Evolutionary conservation across 2,329 filamentous ascomycete genomes (phyloP).

Genomic region (Paraconiothyrium brasiliense): DNA sequence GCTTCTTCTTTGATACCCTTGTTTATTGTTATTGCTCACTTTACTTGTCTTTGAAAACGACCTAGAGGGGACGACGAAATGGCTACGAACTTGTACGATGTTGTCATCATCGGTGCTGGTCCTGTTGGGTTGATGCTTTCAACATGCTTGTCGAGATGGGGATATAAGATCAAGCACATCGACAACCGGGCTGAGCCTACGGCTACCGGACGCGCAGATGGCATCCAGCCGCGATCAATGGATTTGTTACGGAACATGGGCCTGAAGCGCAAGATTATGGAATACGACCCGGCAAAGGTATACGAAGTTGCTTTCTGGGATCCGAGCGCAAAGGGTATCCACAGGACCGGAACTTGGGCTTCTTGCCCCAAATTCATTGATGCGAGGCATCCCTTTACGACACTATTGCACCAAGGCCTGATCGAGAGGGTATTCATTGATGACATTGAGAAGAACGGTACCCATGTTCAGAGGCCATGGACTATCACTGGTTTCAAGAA

Average conservation of each 20-base stretch:
- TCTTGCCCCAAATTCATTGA: slow-evolving; percentile 86
- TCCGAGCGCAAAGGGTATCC: slow-evolving; percentile 63
- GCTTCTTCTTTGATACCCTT: slow-evolving; percentile 4
- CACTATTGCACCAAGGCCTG: slow-evolving; percentile 69
- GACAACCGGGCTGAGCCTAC: slow-evolving; percentile 90
- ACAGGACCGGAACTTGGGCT: slow-evolving; percentile 76
- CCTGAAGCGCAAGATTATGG: slow-evolving; percentile 87
- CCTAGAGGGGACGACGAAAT: slow-evolving; percentile 26
- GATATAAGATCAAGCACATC: slow-evolving; percentile 94
- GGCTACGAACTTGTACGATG: slow-evolving; percentile 65
- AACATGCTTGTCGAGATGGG: slow-evolving; percentile 88
- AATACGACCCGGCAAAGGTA: slow-evolving; percentile 84
- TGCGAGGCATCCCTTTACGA: slow-evolving; percentile 71
- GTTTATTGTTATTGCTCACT: not conserved
- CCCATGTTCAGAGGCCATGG: slow-evolving; percentile 67
- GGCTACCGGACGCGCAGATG: slow-evolving; percentile 85
- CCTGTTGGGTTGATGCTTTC: slow-evolving; percentile 89
- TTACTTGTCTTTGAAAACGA: not conserved
- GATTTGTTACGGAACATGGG: slow-evolving; percentile 91
- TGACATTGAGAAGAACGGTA: slow-evolving; percentile 68
- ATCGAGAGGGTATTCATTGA: slow-evolving; percentile 70
- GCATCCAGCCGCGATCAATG: slow-evolving; percentile 88
- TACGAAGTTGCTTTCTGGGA: slow-evolving; percentile 77
- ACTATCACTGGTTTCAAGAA: slow-evolving; percentile 70
- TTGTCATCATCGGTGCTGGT: slow-evolving; percentile 87